Evolutionary conservation across 257 asterid genomes (phyloP).

Genomic region (Penstemon davidsonii): DNA sequence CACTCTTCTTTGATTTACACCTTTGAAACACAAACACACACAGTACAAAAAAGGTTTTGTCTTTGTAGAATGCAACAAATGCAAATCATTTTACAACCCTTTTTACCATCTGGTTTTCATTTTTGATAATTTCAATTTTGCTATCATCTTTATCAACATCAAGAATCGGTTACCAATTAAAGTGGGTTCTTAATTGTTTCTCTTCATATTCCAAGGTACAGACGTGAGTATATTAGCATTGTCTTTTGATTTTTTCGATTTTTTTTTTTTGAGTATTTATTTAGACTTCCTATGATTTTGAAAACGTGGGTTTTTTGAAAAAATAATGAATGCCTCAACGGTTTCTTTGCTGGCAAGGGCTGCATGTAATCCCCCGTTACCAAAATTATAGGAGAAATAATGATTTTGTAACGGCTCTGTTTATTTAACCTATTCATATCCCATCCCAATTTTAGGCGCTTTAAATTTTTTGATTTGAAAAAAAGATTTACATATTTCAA

Average conservation of each 20-base stretch:
- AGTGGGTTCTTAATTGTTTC: not conserved
- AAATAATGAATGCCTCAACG: slow-evolving; percentile 16
- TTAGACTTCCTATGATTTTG: not conserved
- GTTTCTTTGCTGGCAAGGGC: slow-evolving; percentile 17
- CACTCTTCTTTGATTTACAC: not conserved
- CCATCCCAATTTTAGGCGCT: slow-evolving; percentile 36
- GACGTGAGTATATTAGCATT: too few relatives aligned
- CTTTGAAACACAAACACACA: not conserved
- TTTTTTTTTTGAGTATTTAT: too few relatives aligned
- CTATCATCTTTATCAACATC: not conserved
- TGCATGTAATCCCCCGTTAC: slow-evolving; percentile 30
- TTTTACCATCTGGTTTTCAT: not conserved
- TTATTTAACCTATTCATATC: slow-evolving; percentile 27
- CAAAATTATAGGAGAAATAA: slow-evolving; percentile 35
- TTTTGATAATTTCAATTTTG: not conserved
- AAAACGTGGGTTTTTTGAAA: slow-evolving; percentile 21
- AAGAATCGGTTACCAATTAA: not conserved
- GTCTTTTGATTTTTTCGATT: too few relatives aligned
- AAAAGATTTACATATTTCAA: slow-evolving; percentile 11
- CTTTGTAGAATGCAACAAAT: not conserved
- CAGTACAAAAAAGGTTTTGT: not conserved
- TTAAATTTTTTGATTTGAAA: slow-evolving; percentile 27
- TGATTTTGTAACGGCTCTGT: slow-evolving; percentile 45
- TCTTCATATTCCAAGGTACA: too few relatives aligned
- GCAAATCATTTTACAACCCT: not conserved